These are phyloP conservation scores for Nicotiana sylvestris DNA, from an alignment of 257 asterid genomes.

Conservation along the genomic window DNA sequence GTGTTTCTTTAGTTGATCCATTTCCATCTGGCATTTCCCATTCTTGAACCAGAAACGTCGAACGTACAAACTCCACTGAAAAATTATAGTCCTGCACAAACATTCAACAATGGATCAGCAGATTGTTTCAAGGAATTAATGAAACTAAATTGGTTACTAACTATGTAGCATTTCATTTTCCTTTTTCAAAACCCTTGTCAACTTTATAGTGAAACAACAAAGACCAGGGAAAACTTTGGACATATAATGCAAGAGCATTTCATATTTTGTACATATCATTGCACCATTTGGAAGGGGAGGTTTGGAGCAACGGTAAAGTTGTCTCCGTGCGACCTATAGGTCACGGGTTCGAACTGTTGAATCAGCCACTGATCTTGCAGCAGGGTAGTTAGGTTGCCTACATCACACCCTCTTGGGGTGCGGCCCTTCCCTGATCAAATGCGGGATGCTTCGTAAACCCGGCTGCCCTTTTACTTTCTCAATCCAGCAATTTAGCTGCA, in stretches of 20 bases:
- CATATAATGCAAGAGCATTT: background rate
- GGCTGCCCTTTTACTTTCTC: background rate
- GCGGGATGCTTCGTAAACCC: too few relatives aligned
- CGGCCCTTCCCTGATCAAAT: too few relatives aligned
- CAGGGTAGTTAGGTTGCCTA: too few relatives aligned
- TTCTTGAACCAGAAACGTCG: conserved; percentile 87
- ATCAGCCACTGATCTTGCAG: too few relatives aligned
- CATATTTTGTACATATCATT: too few relatives aligned
- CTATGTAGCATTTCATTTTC: background rate
- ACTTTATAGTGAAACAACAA: background rate
- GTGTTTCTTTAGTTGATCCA: conserved; percentile 61
- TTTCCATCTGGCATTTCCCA: conserved; percentile 47
- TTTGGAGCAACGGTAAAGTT: too few relatives aligned
- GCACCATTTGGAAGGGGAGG: too few relatives aligned
- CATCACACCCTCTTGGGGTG: too few relatives aligned
- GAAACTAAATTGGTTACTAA: background rate
- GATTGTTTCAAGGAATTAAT: background rate
- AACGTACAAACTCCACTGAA: conserved; percentile 75
- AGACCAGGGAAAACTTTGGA: background rate
- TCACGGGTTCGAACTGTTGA: too few relatives aligned
- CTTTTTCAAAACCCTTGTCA: background rate
- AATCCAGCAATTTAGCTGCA: conserved; percentile 1
- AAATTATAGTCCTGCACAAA: conserved; percentile 77
- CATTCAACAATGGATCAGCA: background rate
- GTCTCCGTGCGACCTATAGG: too few relatives aligned